A percentile compares a stretch with the other conserved stretches of the same genome.
Evolutionary conservation across 2,329 filamentous ascomycete genomes (phyloP).

Genomic region (Aspergillus awamori): DNA sequence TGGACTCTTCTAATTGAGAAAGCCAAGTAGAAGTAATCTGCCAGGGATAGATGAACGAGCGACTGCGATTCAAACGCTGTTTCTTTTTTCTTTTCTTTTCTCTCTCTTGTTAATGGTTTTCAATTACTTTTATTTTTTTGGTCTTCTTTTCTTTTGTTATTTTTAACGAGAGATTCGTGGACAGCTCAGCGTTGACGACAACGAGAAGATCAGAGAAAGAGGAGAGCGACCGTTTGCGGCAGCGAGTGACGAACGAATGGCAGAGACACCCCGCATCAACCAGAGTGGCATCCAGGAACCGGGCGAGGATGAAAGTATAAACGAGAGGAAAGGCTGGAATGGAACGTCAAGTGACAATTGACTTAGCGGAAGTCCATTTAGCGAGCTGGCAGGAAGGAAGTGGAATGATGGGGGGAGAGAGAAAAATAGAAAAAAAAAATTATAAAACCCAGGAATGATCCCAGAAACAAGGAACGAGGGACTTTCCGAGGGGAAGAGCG

Average conservation of each 20-base stretch:
- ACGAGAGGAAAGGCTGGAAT: slow-evolving; percentile 3
- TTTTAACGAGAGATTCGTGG: not conserved
- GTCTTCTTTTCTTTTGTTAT: not conserved
- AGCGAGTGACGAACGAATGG: slow-evolving; percentile 28
- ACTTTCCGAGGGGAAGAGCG: slow-evolving; percentile 11
- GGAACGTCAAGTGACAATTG: not conserved
- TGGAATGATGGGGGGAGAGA: not conserved
- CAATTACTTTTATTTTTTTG: not conserved
- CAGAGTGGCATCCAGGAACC: slow-evolving; percentile 7
- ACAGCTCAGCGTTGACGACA: not conserved
- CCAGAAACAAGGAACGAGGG: slow-evolving; percentile 4
- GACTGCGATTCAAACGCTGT: not conserved
- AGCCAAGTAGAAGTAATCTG: not conserved
- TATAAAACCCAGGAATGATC: slow-evolving; percentile 10
- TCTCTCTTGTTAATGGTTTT: no score
- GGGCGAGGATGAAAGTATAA: slow-evolving; percentile 13
- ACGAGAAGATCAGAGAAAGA: slow-evolving; percentile 16
- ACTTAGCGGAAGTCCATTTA: slow-evolving; percentile 1
- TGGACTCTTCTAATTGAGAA: not conserved
- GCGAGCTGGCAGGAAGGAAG: not conserved
- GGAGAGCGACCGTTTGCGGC: slow-evolving; percentile 41
- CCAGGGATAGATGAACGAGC: slow-evolving; percentile 5
- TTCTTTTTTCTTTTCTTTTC: not conserved
- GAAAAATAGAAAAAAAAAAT: slow-evolving; percentile 7
- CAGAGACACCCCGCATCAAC: slow-evolving; percentile 23